These are phyloP conservation scores for Biscutella laevigata DNA, from an alignment of 441 rosid species.

Conservation along the genomic window DNA sequence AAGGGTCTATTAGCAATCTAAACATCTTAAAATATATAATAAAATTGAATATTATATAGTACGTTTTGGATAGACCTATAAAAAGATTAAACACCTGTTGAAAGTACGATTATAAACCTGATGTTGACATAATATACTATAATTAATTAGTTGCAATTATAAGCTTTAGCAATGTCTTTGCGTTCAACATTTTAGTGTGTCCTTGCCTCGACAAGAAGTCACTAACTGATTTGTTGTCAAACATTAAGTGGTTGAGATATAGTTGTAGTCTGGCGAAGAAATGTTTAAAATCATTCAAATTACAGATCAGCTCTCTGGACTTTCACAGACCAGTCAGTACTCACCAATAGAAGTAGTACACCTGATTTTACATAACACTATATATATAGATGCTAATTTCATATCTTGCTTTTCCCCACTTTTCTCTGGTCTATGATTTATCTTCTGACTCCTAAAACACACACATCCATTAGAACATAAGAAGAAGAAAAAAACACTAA, in stretches of 20 bases:
- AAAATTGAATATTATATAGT: neutral
- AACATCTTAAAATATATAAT: neutral
- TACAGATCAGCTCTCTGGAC: neutral
- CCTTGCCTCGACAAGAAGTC: slow-evolving; percentile 3
- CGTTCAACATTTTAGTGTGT: too few relatives aligned
- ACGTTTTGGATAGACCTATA: neutral
- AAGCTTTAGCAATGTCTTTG: too few relatives aligned
- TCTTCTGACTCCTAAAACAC: neutral
- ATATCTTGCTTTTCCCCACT: neutral
- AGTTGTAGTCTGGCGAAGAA: neutral
- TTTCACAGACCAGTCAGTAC: too few relatives aligned
- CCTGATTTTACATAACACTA: too few relatives aligned
- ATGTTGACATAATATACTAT: neutral
- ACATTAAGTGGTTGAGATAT: neutral
- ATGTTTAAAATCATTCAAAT: neutral
- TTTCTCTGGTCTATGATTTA: slow-evolving; percentile 1
- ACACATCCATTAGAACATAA: neutral
- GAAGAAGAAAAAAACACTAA: neutral
- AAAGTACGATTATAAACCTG: neutral
- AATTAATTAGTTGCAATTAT: too few relatives aligned
- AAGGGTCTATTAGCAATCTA: neutral
- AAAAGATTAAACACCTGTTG: neutral
- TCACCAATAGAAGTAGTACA: too few relatives aligned
- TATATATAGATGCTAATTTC: neutral
- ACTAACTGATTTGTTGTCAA: neutral